Conservation (phyloP, 2,329 filamentous ascomycete genomes). For the Camptophora hylomeconis region DNA sequence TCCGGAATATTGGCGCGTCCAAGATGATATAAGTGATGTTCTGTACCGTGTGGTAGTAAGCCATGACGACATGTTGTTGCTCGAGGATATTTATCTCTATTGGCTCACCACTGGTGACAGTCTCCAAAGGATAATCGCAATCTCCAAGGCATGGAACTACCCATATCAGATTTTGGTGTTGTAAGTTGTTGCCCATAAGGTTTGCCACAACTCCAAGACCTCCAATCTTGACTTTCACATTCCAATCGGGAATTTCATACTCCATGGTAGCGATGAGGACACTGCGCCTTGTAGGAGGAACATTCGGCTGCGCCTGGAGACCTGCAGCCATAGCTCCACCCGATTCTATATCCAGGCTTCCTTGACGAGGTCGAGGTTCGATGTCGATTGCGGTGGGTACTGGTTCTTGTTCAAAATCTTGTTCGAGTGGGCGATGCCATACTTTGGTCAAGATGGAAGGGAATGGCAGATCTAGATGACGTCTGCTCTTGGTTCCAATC, state of each 20-base stretch:
- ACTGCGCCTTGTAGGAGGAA: too few relatives aligned
- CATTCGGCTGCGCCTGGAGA: too few relatives aligned
- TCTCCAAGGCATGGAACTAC: conserved; percentile 51
- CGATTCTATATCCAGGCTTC: too few relatives aligned
- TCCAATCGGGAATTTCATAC: conserved; percentile 59
- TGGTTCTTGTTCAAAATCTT: too few relatives aligned
- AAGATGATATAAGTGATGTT: conserved; percentile 58
- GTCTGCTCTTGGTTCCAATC: too few relatives aligned
- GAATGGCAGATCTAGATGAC: too few relatives aligned
- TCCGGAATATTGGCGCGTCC: conserved; percentile 53
- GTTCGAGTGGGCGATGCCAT: too few relatives aligned
- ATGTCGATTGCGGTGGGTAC: too few relatives aligned
- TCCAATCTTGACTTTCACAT: conserved; percentile 59
- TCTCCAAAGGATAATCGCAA: conserved; percentile 49
- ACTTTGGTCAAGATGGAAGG: too few relatives aligned
- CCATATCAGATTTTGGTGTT: conserved; percentile 54
- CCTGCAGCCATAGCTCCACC: too few relatives aligned
- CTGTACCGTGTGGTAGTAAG: conserved; percentile 49
- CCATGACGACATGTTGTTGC: conserved; percentile 46
- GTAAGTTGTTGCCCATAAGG: conserved; percentile 53
- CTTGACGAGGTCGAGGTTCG: too few relatives aligned
- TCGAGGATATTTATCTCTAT: conserved; percentile 52
- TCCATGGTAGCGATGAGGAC: conserved; percentile 59
- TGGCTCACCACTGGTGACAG: conserved; percentile 43
- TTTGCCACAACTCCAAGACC: conserved; percentile 59